phyloP scores from a whole-genome alignment of 1,284 basidiomycete genomes.

The Apiotrichum veenhuisii region DNA sequence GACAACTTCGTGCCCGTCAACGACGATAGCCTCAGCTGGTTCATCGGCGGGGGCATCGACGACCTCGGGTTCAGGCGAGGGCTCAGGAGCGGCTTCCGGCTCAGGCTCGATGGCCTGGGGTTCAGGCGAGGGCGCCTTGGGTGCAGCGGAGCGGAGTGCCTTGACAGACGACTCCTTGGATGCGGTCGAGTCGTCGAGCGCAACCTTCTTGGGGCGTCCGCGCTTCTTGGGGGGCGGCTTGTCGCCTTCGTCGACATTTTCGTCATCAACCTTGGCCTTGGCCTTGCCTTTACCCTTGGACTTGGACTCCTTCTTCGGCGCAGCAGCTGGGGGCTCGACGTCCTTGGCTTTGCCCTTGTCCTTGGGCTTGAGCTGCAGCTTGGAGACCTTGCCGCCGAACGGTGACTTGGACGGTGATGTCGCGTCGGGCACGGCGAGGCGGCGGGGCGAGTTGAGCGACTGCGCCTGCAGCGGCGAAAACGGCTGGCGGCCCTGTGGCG shows the following conservation, averaged over 20 bases:
- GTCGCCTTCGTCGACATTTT: background rate
- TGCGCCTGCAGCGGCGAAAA: slow-evolving; percentile 38
- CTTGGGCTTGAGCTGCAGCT: slow-evolving; percentile 8
- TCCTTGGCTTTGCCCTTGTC: slow-evolving; percentile 8
- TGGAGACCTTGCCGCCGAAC: slow-evolving; percentile 4
- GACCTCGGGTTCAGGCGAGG: background rate
- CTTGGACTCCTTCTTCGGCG: no score
- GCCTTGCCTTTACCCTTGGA: slow-evolving; percentile 12
- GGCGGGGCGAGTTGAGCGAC: slow-evolving; percentile 23
- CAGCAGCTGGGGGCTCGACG: no score
- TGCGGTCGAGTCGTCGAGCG: background rate
- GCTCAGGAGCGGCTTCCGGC: background rate
- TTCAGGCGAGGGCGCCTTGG: slow-evolving; percentile 6
- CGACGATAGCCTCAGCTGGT: slow-evolving; percentile 6
- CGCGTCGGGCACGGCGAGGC: background rate
- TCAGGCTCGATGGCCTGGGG: background rate
- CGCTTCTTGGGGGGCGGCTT: slow-evolving; percentile 14
- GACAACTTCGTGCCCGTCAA: background rate
- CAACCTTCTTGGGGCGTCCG: slow-evolving; percentile 16
- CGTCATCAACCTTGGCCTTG: slow-evolving; percentile 5
- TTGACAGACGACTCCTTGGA: background rate
- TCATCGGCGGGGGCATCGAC: background rate
- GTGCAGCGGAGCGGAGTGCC: background rate
- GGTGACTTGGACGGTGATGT: slow-evolving; percentile 13
- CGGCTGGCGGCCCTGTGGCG: slow-evolving; percentile 22